Conservation (phyloP, 257 asterid species). For the Penstemon barbatus region DNA sequence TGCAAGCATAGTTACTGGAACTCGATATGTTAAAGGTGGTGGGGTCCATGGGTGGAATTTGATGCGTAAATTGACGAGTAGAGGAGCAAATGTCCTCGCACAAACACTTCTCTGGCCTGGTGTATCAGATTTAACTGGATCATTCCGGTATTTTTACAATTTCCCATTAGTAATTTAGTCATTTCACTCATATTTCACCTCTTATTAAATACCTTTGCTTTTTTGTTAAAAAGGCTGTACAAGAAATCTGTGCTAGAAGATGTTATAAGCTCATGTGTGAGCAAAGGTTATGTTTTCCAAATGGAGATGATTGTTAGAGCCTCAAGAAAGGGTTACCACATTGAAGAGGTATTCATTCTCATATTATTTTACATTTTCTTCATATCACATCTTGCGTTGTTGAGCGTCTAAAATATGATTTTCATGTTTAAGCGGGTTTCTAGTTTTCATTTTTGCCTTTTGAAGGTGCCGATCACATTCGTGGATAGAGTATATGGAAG, state of each 20-base stretch:
- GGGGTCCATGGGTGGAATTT: conserved; percentile 99
- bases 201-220: conserved; percentile 17
- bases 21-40: conserved; percentile 88
- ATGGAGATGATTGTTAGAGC: conserved; percentile 99
- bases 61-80: conserved; percentile 96
- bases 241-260: conserved; percentile 87
- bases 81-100: conserved; percentile 99
- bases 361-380: neutral
- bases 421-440: conserved; percentile 11
- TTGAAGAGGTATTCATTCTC: conserved; percentile 73
- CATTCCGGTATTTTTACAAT: conserved; percentile 70
- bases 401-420: conserved; percentile 17
- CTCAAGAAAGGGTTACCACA: conserved; percentile 78
- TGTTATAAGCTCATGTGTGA: conserved; percentile 87
- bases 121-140: conserved; percentile 97
- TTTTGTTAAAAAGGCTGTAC: conserved; percentile 60
- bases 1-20: conserved; percentile 95
- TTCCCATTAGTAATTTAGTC: conserved; percentile 10
- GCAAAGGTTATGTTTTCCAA: conserved; percentile 98
- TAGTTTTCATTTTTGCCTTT: conserved; percentile 6
- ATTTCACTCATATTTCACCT: conserved; percentile 1
- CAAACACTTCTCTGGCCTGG: conserved; percentile 99
- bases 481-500: conserved; percentile 95
- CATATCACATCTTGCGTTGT: neutral
- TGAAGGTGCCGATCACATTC: conserved; percentile 88